These are phyloP conservation scores for Colletotrichum limetticola DNA, from an alignment of 2,329 filamentous ascomycete species.

Conservation along the genomic window DNA sequence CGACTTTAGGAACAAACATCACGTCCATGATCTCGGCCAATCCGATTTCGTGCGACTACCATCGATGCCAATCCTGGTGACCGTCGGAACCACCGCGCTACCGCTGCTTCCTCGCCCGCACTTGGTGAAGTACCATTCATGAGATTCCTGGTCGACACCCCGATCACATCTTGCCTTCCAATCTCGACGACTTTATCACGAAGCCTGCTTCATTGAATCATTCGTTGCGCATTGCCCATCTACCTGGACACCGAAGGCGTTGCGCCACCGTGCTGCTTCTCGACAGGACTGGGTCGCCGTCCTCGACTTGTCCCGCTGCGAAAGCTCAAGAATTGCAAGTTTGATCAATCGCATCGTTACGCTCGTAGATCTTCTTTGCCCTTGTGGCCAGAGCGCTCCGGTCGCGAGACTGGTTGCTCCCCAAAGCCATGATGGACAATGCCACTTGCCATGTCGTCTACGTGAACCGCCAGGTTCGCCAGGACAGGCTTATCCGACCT, in stretches of 20 bases:
- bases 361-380: conserved; percentile 35
- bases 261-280: conserved; percentile 14
- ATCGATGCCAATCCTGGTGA: conserved; percentile 22
- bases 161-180: conserved; percentile 14
- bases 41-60: conserved; percentile 8
- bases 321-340: neutral
- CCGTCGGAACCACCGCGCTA: conserved; percentile 8
- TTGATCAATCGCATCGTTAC: conserved; percentile 13
- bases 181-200: conserved; percentile 3
- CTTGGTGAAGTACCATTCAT: conserved; percentile 17
- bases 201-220: neutral
- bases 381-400: conserved; percentile 65
- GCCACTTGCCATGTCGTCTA: conserved; percentile 69
- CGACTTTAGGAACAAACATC: neutral
- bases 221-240: conserved; percentile 11
- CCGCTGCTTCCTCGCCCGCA: conserved; percentile 16
- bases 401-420: conserved; percentile 70
- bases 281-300: conserved; percentile 28
- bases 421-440: conserved; percentile 66
- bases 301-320: conserved; percentile 27
- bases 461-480: conserved; percentile 64
- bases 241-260: neutral
- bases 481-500: conserved; percentile 55
- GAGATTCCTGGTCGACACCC: conserved; percentile 3
- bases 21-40: conserved; percentile 10